Conservation (phyloP, 371 early-diverging fungal genomes). For the Mucor ambiguus region DNA sequence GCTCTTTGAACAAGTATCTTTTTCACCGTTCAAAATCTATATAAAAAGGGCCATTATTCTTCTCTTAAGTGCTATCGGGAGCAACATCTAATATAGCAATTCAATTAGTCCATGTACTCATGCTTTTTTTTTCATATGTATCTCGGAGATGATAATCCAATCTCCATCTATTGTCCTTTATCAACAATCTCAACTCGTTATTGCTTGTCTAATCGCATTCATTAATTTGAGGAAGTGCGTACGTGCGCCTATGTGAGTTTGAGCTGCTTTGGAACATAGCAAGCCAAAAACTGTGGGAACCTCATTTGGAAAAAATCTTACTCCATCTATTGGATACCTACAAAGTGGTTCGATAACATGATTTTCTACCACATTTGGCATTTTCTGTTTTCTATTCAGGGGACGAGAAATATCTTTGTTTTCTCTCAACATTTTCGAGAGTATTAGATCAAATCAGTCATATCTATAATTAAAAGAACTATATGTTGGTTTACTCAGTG, state of each 20-base stretch:
- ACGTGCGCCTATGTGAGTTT: neutral
- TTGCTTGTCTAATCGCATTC: neutral
- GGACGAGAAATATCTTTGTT: neutral
- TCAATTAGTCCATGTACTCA: neutral
- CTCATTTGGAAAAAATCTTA: neutral
- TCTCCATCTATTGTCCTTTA: neutral
- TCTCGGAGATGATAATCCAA: neutral
- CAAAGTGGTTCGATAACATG: slow-evolving; percentile 1
- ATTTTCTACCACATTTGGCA: neutral
- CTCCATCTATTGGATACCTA: neutral
- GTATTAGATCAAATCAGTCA: neutral
- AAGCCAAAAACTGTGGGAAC: slow-evolving; percentile 1
- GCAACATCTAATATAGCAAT: neutral
- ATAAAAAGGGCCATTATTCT: neutral
- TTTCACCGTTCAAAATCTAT: neutral
- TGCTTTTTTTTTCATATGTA: neutral
- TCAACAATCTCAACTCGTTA: neutral
- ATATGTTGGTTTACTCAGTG: neutral
- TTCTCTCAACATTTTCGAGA: neutral
- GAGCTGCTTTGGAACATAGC: neutral
- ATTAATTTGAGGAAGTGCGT: neutral
- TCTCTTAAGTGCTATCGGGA: neutral
- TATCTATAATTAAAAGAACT: neutral
- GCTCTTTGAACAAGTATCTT: neutral
- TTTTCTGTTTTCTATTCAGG: neutral